Conservation (phyloP, 2,329 filamentous ascomycete species). For the Neonectria punicea region DNA sequence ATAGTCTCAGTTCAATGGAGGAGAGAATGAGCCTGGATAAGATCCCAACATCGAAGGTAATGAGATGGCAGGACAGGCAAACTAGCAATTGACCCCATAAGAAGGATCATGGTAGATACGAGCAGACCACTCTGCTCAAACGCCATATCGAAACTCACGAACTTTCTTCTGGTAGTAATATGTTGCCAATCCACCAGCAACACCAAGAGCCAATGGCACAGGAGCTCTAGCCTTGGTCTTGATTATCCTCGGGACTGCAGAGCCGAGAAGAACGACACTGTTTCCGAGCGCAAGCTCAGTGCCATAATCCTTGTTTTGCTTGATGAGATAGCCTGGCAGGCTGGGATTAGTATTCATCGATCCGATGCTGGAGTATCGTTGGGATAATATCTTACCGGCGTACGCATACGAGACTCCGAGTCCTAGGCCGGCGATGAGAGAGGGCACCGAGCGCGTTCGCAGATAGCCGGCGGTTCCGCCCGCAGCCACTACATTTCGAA, state of each 20-base stretch:
- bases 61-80: not conserved
- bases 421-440: conserved; percentile 40
- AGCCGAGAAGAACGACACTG: conserved; percentile 51
- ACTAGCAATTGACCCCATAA: not conserved
- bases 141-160: conserved; percentile 49
- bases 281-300: conserved; percentile 54
- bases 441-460: conserved; percentile 41
- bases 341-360: too few species aligned
- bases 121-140: conserved; percentile 24
- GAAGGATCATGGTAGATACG: not conserved
- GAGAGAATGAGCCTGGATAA: not conserved
- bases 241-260: conserved; percentile 51
- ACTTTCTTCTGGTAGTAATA: conserved; percentile 56
- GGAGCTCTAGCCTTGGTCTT: conserved; percentile 52
- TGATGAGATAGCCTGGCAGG: conserved; percentile 52
- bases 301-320: conserved; percentile 55
- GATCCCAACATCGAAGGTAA: not conserved
- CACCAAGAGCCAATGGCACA: conserved; percentile 49
- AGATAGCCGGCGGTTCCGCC: conserved; percentile 41
- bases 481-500: conserved; percentile 30
- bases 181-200: conserved; percentile 49
- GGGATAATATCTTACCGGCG: conserved; percentile 29
- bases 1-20: not conserved
- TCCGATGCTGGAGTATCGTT: fast-evolving
- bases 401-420: conserved; percentile 41